Evolutionary conservation across 495 filamentous ascomycete species (phyloP).

Genomic region (Hypoxylon subgilvum): DNA sequence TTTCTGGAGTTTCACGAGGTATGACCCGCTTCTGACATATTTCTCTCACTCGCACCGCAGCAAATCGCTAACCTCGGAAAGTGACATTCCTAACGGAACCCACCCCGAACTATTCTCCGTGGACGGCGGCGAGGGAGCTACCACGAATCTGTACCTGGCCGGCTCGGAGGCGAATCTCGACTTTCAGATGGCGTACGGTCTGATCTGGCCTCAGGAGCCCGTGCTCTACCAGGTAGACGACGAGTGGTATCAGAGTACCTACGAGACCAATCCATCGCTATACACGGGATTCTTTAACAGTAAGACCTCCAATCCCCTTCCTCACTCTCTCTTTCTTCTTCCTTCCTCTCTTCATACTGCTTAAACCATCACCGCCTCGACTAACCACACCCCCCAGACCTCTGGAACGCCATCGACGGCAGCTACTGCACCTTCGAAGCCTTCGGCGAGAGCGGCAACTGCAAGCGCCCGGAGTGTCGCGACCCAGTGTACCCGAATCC

Average conservation of each 20-base stretch:
- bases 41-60: background rate
- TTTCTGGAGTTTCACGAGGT: conserved; percentile 57
- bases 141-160: conserved; percentile 32
- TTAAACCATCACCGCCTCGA: conserved; percentile 31
- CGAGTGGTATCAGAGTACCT: conserved; percentile 47
- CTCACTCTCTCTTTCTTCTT: background rate
- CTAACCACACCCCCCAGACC: conserved; percentile 52
- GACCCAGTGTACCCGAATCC: conserved; percentile 65
- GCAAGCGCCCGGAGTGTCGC: conserved; percentile 39
- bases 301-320: conserved; percentile 7
- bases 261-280: conserved; percentile 21
- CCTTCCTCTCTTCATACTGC: too few species aligned
- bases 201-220: conserved; percentile 63
- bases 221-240: conserved; percentile 66
- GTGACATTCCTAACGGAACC: conserved; percentile 45
- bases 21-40: background rate
- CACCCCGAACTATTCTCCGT: conserved; percentile 47
- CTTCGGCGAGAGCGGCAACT: conserved; percentile 41
- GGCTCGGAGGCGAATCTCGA: conserved; percentile 44
- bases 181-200: conserved; percentile 42
- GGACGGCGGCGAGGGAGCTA: conserved; percentile 43
- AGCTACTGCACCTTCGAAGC: conserved; percentile 63
- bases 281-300: conserved; percentile 48
- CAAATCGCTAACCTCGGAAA: conserved; percentile 3
- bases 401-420: conserved; percentile 70